A percentile compares a stretch with the other conserved stretches of the same genome.
Evolutionary conservation across 257 asterid genomes (phyloP).

Genomic region (Fraxinus americana): DNA sequence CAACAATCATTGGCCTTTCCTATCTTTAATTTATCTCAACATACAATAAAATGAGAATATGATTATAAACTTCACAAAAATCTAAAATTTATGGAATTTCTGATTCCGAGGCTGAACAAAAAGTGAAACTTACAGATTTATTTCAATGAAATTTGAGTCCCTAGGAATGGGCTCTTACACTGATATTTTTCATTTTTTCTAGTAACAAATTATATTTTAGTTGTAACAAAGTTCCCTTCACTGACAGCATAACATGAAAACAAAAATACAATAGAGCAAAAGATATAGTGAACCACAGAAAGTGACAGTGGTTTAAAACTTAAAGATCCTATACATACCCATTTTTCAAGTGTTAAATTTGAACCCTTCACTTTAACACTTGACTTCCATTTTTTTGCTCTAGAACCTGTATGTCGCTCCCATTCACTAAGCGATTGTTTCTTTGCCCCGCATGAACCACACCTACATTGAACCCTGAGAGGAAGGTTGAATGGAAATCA

Average conservation of each 20-base stretch:
- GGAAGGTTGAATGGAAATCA: conserved; percentile 4
- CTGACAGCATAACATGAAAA: neutral
- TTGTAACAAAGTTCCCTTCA: neutral
- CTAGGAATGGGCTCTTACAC: neutral
- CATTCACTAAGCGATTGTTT: conserved; percentile 80
- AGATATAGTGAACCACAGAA: conserved; percentile 15
- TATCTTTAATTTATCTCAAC: neutral
- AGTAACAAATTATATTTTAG: neutral
- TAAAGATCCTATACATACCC: conserved; percentile 58
- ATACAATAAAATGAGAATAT: neutral
- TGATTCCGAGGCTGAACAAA: neutral
- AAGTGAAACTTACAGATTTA: neutral
- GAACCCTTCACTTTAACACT: conserved; percentile 84
- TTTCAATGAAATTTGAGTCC: neutral
- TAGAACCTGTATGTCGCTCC: conserved; percentile 95
- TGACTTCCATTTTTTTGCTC: conserved; percentile 98
- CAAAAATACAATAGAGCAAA: conserved; percentile 12
- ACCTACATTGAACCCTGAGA: conserved; percentile 86
- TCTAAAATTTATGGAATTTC: neutral
- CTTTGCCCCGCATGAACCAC: conserved; percentile 81
- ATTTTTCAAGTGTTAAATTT: conserved; percentile 69
- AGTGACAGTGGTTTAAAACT: conserved; percentile 5
- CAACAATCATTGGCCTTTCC: neutral
- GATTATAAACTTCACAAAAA: neutral
- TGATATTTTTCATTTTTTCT: neutral